Evolutionary conservation across 2,329 filamentous ascomycete species (phyloP), one percentile per base, ranked within the genome.

Genomic region (Fusarium poae): DNA sequence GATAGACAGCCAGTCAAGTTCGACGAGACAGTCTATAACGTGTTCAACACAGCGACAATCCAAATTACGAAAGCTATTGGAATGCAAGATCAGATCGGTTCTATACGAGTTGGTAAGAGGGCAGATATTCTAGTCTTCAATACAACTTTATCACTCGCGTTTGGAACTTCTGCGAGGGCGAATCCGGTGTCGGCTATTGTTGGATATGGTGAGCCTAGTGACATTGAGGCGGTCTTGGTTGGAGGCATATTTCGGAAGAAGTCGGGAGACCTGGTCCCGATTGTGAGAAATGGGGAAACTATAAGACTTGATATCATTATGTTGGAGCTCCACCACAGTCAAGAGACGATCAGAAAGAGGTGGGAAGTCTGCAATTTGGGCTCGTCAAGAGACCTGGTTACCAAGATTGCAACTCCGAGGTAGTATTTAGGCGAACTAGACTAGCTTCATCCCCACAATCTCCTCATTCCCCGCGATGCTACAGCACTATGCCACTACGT

Each of bases 161-260:
- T 57, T 2, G 49, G 49, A 2, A 30, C 35, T 4, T 30, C 55
- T 4, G n/a, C 55, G 0, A 43, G n/a, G 0, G 6, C 43, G 1
- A 18, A 32, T 1, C 37, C 55, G 2, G n/a, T 57, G 2, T 23
- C 29, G 0, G 37, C 55, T 6, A 43, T 55, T 1, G 37, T 57
- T 12, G 32, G 49, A 5, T 43, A 44, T 4, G 43, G 49, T 11
- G 50, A 35, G 3, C 16, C 37, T 2, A 37, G 37, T 2, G 55
- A 57, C 11, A 35, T 57, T 9, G 30, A 57, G 9, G 20, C 49
- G 12, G 55, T 57, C 5, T 20, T 57, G 10, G 30, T 57, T 4
- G 15, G 25, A 0, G 49, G 55, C 0, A 6, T 18, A 3, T 35
- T 57, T 5, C 35, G 37, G 6, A 57, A 57, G 2, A 2, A 30